Percentiles rank a stretch among this genome's conserved stretches.
These are phyloP conservation scores for Annulohypoxylon truncatum DNA, from an alignment of 2,329 filamentous ascomycete species.

Conservation along the genomic window DNA sequence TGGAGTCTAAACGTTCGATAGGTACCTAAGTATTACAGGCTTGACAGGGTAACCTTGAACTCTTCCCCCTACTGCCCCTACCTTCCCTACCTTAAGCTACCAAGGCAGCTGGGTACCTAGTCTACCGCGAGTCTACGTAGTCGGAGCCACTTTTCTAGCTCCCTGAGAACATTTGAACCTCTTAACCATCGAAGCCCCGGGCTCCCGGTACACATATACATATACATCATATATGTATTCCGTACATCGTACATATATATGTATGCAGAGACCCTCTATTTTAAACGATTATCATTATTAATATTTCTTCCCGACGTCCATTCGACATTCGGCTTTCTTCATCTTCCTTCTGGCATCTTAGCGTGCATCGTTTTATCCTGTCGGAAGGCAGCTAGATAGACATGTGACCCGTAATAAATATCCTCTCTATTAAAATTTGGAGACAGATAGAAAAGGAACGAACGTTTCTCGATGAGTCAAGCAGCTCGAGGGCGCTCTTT, in stretches of 20 bases:
- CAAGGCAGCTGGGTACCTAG: background rate
- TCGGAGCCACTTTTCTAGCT: constrained; percentile 34
- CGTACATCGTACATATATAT: constrained; percentile 1
- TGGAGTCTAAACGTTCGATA: constrained; percentile 22
- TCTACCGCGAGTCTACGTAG: constrained; percentile 24
- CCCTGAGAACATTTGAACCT: constrained; percentile 21
- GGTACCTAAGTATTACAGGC: background rate
- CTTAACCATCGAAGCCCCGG: constrained; percentile 25
- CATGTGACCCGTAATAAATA: background rate
- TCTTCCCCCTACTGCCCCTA: constrained; percentile 3
- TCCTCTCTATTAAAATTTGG: background rate
- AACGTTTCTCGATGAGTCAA: constrained; percentile 29
- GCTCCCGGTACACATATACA: constrained; percentile 29
- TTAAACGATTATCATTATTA: background rate
- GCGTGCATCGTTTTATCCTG: background rate
- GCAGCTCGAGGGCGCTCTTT: constrained; percentile 14
- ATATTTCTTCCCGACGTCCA: constrained; percentile 1
- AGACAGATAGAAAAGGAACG: background rate
- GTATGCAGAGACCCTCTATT: constrained; percentile 3
- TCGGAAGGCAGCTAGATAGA: background rate
- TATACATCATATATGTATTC: background rate
- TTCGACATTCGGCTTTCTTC: background rate
- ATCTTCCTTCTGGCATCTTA: background rate
- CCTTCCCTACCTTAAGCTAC: constrained; percentile 12
- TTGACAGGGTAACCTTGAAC: constrained; percentile 24